Evolutionary conservation across 164 flowering plant species (phyloP), one percentile per base, ranked within the genome.

Genomic region (Akebia trifoliata): DNA sequence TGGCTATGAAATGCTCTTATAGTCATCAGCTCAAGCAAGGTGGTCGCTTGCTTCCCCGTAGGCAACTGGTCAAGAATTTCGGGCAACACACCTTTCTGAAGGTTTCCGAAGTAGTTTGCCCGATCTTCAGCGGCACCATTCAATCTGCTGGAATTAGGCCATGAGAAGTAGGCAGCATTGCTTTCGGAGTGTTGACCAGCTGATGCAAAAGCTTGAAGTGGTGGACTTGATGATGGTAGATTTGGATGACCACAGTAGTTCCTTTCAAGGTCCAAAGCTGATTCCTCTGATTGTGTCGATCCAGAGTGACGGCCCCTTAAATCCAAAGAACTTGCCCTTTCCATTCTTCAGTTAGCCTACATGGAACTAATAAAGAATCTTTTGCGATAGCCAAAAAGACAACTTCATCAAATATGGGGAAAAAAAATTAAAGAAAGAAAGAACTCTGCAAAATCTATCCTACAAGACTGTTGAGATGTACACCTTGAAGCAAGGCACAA

Each of bases 1-100:
- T 85, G 88, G 79, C 97, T 90, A 50, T 90, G 97, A 66, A 87
- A 90, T 55, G 97, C 97, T 66, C 97, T 84, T 57, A 90, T 90
- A 1, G 91, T 87, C 97, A 90, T 90, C 63, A 90, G 64, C 62
- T 90, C 97, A 56, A 90, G 94, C 77, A 90, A 81, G 48, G 90
- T 84, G 45, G 88, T 79, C 30, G 98, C 98, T 69, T 77, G 95
- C 69, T 80, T 85, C 36, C 98, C 98, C 3, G 83, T 56, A 10
- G 96, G 98, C 68, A 82, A 59, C 56, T 74, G 71, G 10, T 87
- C 95, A 30, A 76, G 69, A 34, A 74, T 80, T 75, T 86, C 96
- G 20, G 92, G 96, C 35, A 86, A 70, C 12, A 84, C 95, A 2
- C 86, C 90, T 58, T 91, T 91, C 52, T 84, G 92, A 59, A 91